phyloP scores from a whole-genome alignment of 2,329 filamentous ascomycete species.

The Bipolaris zeicola region DNA sequence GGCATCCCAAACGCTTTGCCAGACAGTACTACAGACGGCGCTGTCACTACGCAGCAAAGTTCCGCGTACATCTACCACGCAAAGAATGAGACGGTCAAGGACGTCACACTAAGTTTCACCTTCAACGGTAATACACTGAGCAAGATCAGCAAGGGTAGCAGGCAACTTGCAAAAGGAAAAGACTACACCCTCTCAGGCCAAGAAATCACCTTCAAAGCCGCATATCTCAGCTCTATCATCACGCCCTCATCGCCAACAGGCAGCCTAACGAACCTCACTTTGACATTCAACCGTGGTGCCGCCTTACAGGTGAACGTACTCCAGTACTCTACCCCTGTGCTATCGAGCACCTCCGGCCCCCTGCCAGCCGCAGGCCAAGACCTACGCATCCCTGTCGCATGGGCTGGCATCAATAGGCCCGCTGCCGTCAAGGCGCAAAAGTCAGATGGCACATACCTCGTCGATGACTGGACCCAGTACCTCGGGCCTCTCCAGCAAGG shows the following conservation, averaged over 20 bases:
- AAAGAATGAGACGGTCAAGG: conserved; percentile 51
- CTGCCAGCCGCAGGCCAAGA: conserved; percentile 48
- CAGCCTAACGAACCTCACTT: conserved; percentile 57
- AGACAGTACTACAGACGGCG: conserved; percentile 58
- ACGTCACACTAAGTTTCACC: conserved; percentile 55
- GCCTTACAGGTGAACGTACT: conserved; percentile 56
- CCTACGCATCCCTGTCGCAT: conserved; percentile 58
- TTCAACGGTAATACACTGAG: conserved; percentile 62
- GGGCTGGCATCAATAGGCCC: conserved; percentile 57
- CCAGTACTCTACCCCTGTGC: conserved; percentile 57
- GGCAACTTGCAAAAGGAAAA: conserved; percentile 46
- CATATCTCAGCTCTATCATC: conserved; percentile 56
- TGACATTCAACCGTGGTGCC: conserved; percentile 60
- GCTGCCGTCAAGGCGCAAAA: conserved; percentile 60
- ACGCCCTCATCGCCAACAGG: conserved; percentile 52
- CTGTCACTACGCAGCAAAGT: conserved; percentile 53
- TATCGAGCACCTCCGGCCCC: conserved; percentile 29
- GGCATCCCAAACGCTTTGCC: conserved; percentile 58
- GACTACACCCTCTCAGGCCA: conserved; percentile 58
- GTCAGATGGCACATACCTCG: conserved; percentile 56
- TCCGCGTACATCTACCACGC: conserved; percentile 62
- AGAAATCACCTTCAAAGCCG: conserved; percentile 54
- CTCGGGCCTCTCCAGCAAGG: conserved; percentile 59
- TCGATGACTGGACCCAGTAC: conserved; percentile 63
- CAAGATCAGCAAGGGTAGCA: conserved; percentile 39